Evolutionary conservation across 192 early-diverging fungal genomes (phyloP).

Genomic region (Chytriomyces confervae): DNA sequence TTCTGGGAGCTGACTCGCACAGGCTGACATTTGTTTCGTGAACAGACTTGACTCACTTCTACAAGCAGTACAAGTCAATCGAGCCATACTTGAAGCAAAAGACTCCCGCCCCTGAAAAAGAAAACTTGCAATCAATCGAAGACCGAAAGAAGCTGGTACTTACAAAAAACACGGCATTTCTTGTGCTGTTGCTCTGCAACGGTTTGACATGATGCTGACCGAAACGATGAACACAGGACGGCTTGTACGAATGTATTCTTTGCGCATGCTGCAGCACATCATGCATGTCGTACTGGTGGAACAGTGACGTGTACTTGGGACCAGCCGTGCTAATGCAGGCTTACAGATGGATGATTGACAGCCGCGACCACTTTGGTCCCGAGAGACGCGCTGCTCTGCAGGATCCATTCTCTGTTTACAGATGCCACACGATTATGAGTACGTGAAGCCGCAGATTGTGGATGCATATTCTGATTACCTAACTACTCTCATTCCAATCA

Average conservation of each 20-base stretch:
- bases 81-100: conserved; percentile 96
- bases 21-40: background rate
- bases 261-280: conserved; percentile 97
- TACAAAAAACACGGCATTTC: background rate
- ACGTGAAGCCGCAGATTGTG: background rate
- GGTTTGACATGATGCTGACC: conserved; percentile 5
- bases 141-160: conserved; percentile 86
- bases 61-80: conserved; percentile 97
- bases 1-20: background rate
- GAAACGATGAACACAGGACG: conserved; percentile 61
- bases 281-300: conserved; percentile 98
- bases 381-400: conserved; percentile 89
- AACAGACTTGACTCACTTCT: conserved; percentile 90
- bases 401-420: conserved; percentile 95
- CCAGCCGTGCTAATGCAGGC: conserved; percentile 96
- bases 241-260: conserved; percentile 96
- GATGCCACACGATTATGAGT: conserved; percentile 98
- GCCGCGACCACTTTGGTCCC: conserved; percentile 87
- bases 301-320: conserved; percentile 84
- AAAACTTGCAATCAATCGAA: conserved; percentile 92
- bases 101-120: conserved; percentile 68
- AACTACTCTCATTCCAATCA: background rate
- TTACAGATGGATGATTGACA: conserved; percentile 99
- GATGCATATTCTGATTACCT: background rate
- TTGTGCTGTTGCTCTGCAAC: background rate